Percentiles rank a stretch among this genome's conserved stretches.
These are phyloP conservation scores for Hypoxylon fuscum DNA, from an alignment of 495 filamentous ascomycete genomes.

Conservation along the genomic window DNA sequence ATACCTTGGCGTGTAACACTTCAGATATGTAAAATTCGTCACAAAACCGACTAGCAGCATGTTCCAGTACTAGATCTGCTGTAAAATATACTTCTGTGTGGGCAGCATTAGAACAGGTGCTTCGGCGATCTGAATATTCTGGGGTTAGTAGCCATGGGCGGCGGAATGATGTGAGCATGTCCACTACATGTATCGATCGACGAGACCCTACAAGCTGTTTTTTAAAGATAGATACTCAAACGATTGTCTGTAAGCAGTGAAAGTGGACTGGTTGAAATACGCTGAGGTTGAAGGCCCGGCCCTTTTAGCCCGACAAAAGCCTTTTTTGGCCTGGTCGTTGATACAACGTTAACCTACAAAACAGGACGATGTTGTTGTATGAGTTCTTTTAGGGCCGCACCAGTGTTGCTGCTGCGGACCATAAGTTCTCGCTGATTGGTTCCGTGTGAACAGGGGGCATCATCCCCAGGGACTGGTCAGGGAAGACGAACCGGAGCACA, in stretches of 20 bases:
- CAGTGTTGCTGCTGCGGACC: conserved; percentile 27
- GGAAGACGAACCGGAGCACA: conserved; percentile 24
- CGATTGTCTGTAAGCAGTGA: conserved; percentile 6
- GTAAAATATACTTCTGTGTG: conserved; percentile 21
- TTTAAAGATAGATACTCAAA: conserved; percentile 19
- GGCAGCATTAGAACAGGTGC: conserved; percentile 10
- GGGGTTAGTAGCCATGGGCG: conserved; percentile 10
- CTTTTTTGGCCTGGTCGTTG: conserved; percentile 28
- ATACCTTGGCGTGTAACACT: conserved; percentile 9
- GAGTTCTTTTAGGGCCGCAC: conserved; percentile 26
- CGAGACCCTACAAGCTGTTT: conserved; percentile 23
- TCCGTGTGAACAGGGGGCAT: conserved; percentile 24
- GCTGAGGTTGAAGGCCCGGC: conserved; percentile 34
- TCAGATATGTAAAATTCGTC: conserved; percentile 16
- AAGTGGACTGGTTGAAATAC: conserved; percentile 21
- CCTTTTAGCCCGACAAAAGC: conserved; percentile 38
- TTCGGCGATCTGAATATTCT: conserved; percentile 13
- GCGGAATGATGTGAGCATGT: conserved; percentile 25
- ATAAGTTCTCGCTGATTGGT: conserved; percentile 33
- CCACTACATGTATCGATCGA: conserved; percentile 39
- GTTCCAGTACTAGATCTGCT: conserved; percentile 13
- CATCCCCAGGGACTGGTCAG: conserved; percentile 19
- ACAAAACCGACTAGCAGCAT: conserved; percentile 16
- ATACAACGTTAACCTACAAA: conserved; percentile 37
- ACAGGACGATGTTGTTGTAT: conserved; percentile 28